phyloP scores from a whole-genome alignment of 306 rosid species.

The Vicia faba region DNA sequence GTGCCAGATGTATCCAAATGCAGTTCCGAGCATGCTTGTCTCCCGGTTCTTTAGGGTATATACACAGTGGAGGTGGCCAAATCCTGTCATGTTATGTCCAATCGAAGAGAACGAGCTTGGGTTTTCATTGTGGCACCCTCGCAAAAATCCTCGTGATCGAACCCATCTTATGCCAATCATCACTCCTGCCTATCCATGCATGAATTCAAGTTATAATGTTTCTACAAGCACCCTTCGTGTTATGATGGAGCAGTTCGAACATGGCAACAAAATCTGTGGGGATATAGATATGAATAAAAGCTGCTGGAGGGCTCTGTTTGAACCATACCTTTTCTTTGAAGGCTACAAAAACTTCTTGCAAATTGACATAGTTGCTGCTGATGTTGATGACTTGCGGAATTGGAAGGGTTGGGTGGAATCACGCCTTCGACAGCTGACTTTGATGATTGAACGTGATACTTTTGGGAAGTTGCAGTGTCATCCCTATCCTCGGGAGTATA shows the following conservation, averaged over 20 bases:
- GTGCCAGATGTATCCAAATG: slow-evolving; percentile 95
- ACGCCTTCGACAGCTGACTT: slow-evolving; percentile 80
- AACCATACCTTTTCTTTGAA: slow-evolving; percentile 79
- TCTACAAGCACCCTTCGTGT: slow-evolving; percentile 89
- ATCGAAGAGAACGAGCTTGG: slow-evolving; percentile 89
- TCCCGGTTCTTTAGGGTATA: slow-evolving; percentile 92
- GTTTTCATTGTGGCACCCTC: slow-evolving; percentile 90
- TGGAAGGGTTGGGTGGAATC: slow-evolving; percentile 99
- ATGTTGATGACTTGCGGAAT: slow-evolving; percentile 72
- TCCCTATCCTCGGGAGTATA: slow-evolving; percentile 50
- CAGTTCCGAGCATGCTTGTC: slow-evolving; percentile 92
- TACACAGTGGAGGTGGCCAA: slow-evolving; percentile 99
- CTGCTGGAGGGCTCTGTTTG: slow-evolving; percentile 79
- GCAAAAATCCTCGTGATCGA: slow-evolving; percentile 81
- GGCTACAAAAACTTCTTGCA: slow-evolving; percentile 84
- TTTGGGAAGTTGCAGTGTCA: slow-evolving; percentile 64
- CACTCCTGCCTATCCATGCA: slow-evolving; percentile 97
- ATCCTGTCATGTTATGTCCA: slow-evolving; percentile 87
- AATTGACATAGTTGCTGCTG: slow-evolving; percentile 83
- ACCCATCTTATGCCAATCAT: slow-evolving; percentile 92
- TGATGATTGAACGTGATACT: slow-evolving; percentile 61
- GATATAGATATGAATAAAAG: slow-evolving; percentile 71
- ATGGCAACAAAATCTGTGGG: slow-evolving; percentile 76
- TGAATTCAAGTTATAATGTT: slow-evolving; percentile 95
- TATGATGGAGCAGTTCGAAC: slow-evolving; percentile 86